Evolutionary conservation across 1,284 basidiomycete genomes (phyloP).

Genomic region (Phellopilus nigrolimitatus): DNA sequence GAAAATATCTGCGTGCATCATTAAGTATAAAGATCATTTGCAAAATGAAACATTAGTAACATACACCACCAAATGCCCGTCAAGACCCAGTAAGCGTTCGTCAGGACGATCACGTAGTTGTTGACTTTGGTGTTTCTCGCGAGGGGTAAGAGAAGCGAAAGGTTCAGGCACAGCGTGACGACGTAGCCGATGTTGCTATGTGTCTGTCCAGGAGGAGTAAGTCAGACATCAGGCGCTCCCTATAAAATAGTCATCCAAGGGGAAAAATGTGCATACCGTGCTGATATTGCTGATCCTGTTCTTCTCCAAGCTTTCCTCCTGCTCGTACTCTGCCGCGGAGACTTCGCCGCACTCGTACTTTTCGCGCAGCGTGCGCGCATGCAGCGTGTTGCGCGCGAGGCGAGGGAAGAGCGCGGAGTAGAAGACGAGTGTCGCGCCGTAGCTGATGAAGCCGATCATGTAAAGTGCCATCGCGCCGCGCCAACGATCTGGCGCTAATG

Average conservation of each 20-base stretch:
- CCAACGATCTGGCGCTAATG: constrained; percentile 65
- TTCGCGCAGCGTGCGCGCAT: constrained; percentile 54
- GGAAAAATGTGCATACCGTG: constrained; percentile 47
- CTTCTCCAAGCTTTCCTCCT: constrained; percentile 76
- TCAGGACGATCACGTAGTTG: constrained; percentile 63
- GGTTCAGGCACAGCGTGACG: constrained; percentile 58
- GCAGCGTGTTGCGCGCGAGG: constrained; percentile 74
- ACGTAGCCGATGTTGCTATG: constrained; percentile 78
- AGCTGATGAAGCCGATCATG: constrained; percentile 75
- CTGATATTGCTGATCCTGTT: constrained; percentile 84
- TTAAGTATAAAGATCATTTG: not conserved
- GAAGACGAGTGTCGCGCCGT: constrained; percentile 75
- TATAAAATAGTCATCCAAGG: not conserved
- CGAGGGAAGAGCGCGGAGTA: constrained; percentile 82
- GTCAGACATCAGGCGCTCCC: not conserved
- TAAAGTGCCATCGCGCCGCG: constrained; percentile 71
- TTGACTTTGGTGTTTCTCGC: constrained; percentile 61
- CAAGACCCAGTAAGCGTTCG: constrained; percentile 71
- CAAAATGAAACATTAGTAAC: constrained; percentile 25
- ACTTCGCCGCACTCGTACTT: constrained; percentile 58
- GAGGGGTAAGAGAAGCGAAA: constrained; percentile 72
- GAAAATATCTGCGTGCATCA: constrained; percentile 38
- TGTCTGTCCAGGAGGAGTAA: constrained; percentile 37
- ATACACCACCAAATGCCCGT: constrained; percentile 79
- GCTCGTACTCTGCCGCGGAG: constrained; percentile 59